Base-by-base conservation (phyloP, 1,284 basidiomycete species). In the Schizophyllum amplum region DNA sequence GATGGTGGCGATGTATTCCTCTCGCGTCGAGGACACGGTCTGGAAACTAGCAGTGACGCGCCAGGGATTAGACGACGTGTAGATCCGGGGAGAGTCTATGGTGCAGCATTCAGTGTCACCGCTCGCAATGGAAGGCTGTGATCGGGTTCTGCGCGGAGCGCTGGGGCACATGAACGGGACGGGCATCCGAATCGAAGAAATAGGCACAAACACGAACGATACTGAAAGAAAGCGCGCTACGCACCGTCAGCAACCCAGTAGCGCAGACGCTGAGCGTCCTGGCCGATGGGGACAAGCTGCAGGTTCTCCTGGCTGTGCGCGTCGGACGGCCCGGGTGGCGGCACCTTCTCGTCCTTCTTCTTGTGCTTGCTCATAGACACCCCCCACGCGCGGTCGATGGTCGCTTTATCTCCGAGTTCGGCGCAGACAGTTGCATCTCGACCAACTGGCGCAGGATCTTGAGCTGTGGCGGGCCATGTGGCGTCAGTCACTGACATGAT, bases 171-270 rank as follows among this genome's bases (percentile, higher is more conserved):
- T 62, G 56, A 56, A 42, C 33, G 33, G 33, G n/a, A n/a, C n/a
- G n/a, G n/a, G n/a, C n/a, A n/a, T n/a, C n/a, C n/a, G n/a, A n/a
- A n/a, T n/a, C n/a, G n/a, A n/a, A 73, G 79, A 87, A 88, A 87
- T 82, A 88, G 70, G 75, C 70, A 71, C 83, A 87, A 88, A 87
- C 82, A 84, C 65, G 63, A 65, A 57, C 59, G 65, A 27, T 49
- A 65, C 67, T 66, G 68, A 68, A 69, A 68, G 72, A 63, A n/a
- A n/a, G n/a, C n/a, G 72, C 71, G 74, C 73, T 42, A 87, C 89
- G 76, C 74, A 92, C 89, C 86, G 81, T 91, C 89, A 68, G 80
- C 79, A 62, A 84, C 72, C 89, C 89, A 92, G 69, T 83, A 92
- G 54, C 89, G 86, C 70, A 81, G 87, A 57, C 86, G 80, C 60